Percentiles rank a stretch among this genome's conserved stretches.
These are phyloP conservation scores for Chlorella sp. DNA, from an alignment of 139 green algal species.

Conservation along the genomic window DNA sequence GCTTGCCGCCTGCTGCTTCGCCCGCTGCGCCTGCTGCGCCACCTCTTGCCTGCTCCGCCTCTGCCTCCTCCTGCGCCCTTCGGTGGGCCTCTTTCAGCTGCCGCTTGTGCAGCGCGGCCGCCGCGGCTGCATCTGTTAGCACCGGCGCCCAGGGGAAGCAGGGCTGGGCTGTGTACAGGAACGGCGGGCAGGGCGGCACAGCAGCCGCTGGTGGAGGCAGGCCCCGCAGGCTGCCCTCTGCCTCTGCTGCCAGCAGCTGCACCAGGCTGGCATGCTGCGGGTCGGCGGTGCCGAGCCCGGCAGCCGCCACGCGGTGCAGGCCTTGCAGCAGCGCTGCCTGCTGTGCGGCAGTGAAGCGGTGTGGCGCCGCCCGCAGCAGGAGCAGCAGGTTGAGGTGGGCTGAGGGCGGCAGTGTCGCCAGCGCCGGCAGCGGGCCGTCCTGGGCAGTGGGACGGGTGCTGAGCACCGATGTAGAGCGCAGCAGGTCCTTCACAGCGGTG, in stretches of 20 bases:
- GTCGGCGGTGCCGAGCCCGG: background rate
- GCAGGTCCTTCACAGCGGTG: background rate
- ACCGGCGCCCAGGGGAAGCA: slow-evolving; percentile 15
- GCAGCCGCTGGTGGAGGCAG: background rate
- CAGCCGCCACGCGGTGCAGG: background rate
- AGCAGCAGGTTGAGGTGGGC: slow-evolving; percentile 19
- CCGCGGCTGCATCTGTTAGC: background rate
- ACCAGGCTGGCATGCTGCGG: background rate
- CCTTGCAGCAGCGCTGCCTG: background rate
- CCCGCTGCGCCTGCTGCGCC: background rate
- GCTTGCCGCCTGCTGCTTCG: background rate
- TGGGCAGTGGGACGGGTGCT: too few relatives aligned
- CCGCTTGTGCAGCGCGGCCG: background rate
- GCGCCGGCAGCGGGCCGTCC: background rate
- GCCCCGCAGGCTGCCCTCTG: background rate
- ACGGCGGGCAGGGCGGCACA: background rate
- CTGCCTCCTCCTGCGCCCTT: background rate
- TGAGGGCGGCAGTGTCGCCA: slow-evolving; percentile 1
- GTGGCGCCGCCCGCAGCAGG: slow-evolving; percentile 6
- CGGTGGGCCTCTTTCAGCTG: background rate
- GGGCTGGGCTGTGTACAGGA: background rate
- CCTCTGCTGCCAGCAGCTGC: background rate
- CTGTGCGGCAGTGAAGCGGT: slow-evolving; percentile 10
- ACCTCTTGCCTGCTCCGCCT: background rate
- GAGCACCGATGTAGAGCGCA: background rate